These are phyloP conservation scores for Aspergillus pseudoglaucus DNA, from an alignment of 2,329 filamentous ascomycete genomes.

Conservation along the genomic window DNA sequence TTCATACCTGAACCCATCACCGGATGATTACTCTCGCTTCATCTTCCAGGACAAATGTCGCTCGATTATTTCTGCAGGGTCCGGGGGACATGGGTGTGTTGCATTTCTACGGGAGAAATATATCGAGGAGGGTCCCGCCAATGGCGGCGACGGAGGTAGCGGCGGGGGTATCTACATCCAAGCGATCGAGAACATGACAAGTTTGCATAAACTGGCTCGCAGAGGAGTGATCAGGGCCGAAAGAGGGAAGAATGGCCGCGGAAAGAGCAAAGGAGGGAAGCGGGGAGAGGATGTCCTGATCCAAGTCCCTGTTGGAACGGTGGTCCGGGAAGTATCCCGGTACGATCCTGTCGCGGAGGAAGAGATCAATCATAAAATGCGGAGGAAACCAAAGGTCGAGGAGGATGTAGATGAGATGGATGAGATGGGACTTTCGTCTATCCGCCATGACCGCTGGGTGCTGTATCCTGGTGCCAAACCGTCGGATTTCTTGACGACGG, in stretches of 20 bases:
- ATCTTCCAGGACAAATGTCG: constrained; percentile 83
- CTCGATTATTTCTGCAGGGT: constrained; percentile 69
- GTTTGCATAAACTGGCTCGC: constrained; percentile 81
- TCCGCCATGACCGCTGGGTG: constrained; percentile 67
- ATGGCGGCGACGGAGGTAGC: constrained; percentile 87
- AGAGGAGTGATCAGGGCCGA: constrained; percentile 54
- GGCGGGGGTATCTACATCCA: constrained; percentile 94
- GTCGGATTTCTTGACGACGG: constrained; percentile 58
- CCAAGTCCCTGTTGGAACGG: constrained; percentile 85
- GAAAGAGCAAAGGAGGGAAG: constrained; percentile 54
- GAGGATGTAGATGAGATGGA: constrained; percentile 30
- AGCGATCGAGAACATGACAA: constrained; percentile 83
- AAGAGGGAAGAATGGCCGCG: constrained; percentile 42
- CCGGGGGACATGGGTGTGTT: constrained; percentile 85
- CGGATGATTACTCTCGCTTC: constrained; percentile 75
- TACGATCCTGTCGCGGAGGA: constrained; percentile 71
- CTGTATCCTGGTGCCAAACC: constrained; percentile 74
- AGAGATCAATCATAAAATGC: constrained; percentile 40
- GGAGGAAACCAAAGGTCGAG: constrained; percentile 46
- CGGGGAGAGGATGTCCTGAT: constrained; percentile 83
- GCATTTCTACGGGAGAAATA: constrained; percentile 91
- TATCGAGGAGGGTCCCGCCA: constrained; percentile 79
- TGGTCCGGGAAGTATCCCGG: constrained; percentile 74
- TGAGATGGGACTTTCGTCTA: constrained; percentile 35
- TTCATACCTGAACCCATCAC: constrained; percentile 68